Base-by-base conservation (phyloP, 2,329 filamentous ascomycete genomes). In the Curvularia lunata region DNA sequence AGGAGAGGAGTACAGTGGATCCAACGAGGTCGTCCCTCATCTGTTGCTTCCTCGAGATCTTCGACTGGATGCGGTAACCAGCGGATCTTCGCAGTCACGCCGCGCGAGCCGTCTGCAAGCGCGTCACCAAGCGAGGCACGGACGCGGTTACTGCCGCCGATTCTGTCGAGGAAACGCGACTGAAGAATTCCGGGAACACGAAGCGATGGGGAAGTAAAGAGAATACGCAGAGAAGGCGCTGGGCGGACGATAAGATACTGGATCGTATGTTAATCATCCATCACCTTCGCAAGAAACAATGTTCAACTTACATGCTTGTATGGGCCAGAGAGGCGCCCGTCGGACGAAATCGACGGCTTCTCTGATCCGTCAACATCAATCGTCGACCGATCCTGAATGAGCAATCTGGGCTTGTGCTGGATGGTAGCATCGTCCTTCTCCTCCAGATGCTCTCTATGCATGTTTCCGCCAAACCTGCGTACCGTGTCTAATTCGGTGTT, bases 1-100 rank as follows among this genome's bases (percentile, higher is more conserved):
- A 90, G 76, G 3, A 92, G 77, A 2, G 90, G 90, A 21, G 90
- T 92, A 69, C 88, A 90, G 72, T 92, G 90, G 40, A 92, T 89
- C 89, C 90, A 92, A 42, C 89, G 83, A 48, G 84, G 83, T 18
- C 88, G 82, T 0, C 89, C 89, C 50, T 85, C 80, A 38, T 81
- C 82, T 18, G 79, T 76, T 32, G 83, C 80, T 5, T 75, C 75
- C n/a, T 73, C 78, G 79, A 45, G 80, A 12, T 69, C 55, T 6
- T 65, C 46, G 1, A 71, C 63, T 3, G 73, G 69, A 10, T 73
- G 69, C 8, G 69, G 58, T 1, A 91, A 77, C 90, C 89, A 93
- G 51, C 85, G 84, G 13, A 93, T 84, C 70, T 91, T 91, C 4
- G 89, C 89, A 1, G 90, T 92, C 5, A 92, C 87, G 46, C 89